Evolutionary conservation across 805 yeast genomes (phyloP), one percentile per base, ranked within the genome.

Genomic region (Candida incommunis): DNA sequence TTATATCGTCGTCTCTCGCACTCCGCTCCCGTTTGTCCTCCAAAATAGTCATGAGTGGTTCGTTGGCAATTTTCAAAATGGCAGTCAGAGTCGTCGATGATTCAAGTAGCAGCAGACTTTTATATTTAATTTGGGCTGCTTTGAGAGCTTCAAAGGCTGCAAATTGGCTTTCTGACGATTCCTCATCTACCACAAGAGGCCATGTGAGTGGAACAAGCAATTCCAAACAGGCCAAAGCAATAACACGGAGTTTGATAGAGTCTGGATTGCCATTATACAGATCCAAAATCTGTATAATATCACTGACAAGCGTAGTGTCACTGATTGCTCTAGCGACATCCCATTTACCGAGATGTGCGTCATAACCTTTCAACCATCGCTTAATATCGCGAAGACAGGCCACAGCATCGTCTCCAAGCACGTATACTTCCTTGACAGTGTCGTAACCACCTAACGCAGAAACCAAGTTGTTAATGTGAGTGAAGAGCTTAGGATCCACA

Each of bases 371-470:
- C 45, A 92, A 72, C 96, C 97, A 90, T 53, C 82, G 71, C 58
- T 85, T 86, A 49, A 92, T 62, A 62, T 92, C 98, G 53, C 82
- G 80, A 25, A 92, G 63, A 62, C 96, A 86, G 0, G 87, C 87
- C 24, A 72, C 52, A 24, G 94, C 94, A 56, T 90, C 96, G 48
- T 81, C 86, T 9, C 97, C 97, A 2, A 88, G 70, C 48, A 75
- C 76, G 56, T 92, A 92, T 0, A 77, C 76, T 0, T 72, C 50
- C 3, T 63, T 59, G 0, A 80, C 63, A 42, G 80, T 75, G 61
- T 88, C 96, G 0, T 80, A 74, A 1, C 96, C 97, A 45, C 98
- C 98, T 2, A 90, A 69, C 0, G 97, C 95, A 2, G 95, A 76
- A 2, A 87, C 85, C 34, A 88, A 69, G 40, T 84, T 76, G 13